Evolutionary conservation across 805 yeast species (phyloP), one percentile per base, ranked within the genome.

Genomic region (Candida ulmi): DNA sequence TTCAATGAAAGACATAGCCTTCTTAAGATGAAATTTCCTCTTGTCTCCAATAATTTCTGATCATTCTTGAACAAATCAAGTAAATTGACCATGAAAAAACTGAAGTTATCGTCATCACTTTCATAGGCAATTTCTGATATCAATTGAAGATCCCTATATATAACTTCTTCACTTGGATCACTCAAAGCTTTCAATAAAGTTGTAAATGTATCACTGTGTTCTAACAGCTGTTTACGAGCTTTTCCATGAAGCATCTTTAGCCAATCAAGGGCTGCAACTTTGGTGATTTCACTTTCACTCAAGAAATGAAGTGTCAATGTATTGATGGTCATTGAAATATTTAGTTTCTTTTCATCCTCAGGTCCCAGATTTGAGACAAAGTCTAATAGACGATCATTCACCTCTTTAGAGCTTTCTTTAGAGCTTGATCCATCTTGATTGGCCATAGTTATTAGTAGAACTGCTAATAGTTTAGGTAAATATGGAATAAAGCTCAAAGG

Each of bases 181-280:
- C 78, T 69, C 16, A 79, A 68, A 0, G 95, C 85, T 54, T 80
- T 82, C 38, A 93, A 67, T 28, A 93, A 66, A 0, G 88, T 86
- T 11, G 85, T 78, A 51, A 88, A 80, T 33, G 88, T 83, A 42
- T 76, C 83, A 41, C 71, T 66, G 40, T 72, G 74, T 32, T 72
- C 74, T 30, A 80, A 56, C 27, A 80, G 67, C 43, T 75, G 71
- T 30, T 66, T 62, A 3, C 84, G 83, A 17, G 82, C 81, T 48
- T 81, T 81, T 21, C 76, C 71, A 54, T 88, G 91, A 30, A 93
- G 68, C 72, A 87, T 77, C 13, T 80, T 78, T 25, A 93, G 67
- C 99, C 99, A 93, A 47, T 90, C 95, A 27, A 93, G 65, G 18
- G 93, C 81, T 0, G 95, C 87, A 26, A 88, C 71, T 42, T 93